Base-by-base conservation (phyloP, 495 filamentous ascomycete species). In the Hamigera avellanea region DNA sequence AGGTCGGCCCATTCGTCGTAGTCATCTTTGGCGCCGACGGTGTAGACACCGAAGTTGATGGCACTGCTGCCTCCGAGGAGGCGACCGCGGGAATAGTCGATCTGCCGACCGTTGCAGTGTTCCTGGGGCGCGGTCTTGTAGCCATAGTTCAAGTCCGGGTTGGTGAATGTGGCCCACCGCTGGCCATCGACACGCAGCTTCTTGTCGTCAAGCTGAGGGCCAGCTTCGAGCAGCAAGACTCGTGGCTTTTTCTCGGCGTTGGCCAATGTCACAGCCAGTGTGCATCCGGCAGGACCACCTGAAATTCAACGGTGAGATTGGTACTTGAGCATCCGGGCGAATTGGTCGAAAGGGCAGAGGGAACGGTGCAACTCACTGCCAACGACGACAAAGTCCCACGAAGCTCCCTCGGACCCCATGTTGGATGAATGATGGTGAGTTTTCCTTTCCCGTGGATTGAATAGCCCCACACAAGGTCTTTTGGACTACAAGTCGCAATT, bases 21-120 rank as follows among this genome's bases (percentile, higher is more conserved):
- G 45, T 84, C 79, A 34, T 70, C 68, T 4, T 56, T 50, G 6
- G 74, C 63, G 5, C 80, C 80, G 8, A 70, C 42, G 9, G 61
- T 70, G 39, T 62, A 82, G 8, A 73, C 55, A 14, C 67, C 69
- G 34, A 80, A 81, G 52, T 84, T 84, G 38, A 82, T 72, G 12
- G 70, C 70, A 23, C 59, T 75, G 15, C 65, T 65, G 0, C 79
- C 80, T 2, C 77, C 78, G 0, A 84, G 56, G 2, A 72, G 72
- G 10, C 66, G 65, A 0, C 78, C 78, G 8, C 76, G 66, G 12
- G 66, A 68, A 37, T 75, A 75, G 43, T 74, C 68, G 3, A 81
- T 43, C 33, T 66, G 42, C 2, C 73, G 69, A 12, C 56, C 57
- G 18, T 56, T 58, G 33, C 70, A 67, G 40, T 71, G 44, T 14